These are phyloP conservation scores for Dacryopinax primogenitus DNA, from an alignment of 768 basidiomycete species.

Conservation along the genomic window DNA sequence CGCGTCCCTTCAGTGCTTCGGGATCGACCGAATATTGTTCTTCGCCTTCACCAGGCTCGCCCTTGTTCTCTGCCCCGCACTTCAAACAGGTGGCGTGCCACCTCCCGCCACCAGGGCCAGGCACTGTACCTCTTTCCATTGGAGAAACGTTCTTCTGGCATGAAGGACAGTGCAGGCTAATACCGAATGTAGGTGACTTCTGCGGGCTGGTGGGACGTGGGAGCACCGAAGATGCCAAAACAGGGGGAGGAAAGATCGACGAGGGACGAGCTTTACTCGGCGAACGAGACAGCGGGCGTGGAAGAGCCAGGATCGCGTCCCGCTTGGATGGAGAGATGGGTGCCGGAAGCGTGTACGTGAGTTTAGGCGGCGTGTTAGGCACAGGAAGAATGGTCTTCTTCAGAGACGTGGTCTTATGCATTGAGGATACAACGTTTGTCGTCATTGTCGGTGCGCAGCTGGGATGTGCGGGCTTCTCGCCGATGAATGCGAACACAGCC, in stretches of 20 bases:
- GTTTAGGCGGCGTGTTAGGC: neutral
- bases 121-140: slow-evolving; percentile 77
- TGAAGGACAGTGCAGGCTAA: slow-evolving; percentile 50
- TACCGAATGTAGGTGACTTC: slow-evolving; percentile 44
- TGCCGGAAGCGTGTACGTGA: neutral
- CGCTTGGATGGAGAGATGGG: slow-evolving; percentile 22
- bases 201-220: slow-evolving; percentile 26
- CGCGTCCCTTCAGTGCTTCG: slow-evolving; percentile 33
- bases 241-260: slow-evolving; percentile 27
- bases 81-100: slow-evolving; percentile 71
- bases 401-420: slow-evolving; percentile 31
- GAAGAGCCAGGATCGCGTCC: neutral
- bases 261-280: slow-evolving; percentile 19
- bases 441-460: slow-evolving; percentile 24
- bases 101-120: slow-evolving; percentile 66
- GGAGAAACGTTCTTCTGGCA: slow-evolving; percentile 60
- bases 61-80: slow-evolving; percentile 45
- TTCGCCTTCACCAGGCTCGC: neutral
- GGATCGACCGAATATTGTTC: neutral
- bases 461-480: slow-evolving; percentile 58
- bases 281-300: neutral
- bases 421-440: slow-evolving; percentile 23
- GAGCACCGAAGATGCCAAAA: slow-evolving; percentile 31
- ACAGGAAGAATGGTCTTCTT: slow-evolving; percentile 15
- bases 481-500: slow-evolving; percentile 53